Conservation (phyloP, 2,329 filamentous ascomycete genomes). For the Onygenales sp. region DNA sequence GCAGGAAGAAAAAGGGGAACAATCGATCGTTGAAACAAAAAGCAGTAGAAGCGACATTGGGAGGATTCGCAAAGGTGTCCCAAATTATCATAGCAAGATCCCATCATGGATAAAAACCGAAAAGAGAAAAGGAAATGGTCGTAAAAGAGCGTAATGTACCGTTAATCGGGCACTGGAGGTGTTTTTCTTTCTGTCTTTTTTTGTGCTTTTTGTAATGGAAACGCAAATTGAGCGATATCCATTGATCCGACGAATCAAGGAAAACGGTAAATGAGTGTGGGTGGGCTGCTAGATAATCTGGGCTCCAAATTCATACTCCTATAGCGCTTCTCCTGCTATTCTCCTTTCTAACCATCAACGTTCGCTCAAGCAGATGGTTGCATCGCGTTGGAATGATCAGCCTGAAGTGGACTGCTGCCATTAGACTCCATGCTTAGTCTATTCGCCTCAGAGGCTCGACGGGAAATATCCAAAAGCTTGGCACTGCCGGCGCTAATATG, state of each 20-base stretch:
- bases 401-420: constrained; percentile 1
- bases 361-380: background rate
- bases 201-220: background rate
- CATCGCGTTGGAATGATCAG: background rate
- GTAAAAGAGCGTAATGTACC: background rate
- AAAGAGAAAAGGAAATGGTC: constrained; percentile 1
- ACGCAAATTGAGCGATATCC: no score
- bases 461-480: constrained; percentile 59
- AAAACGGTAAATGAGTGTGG: constrained; percentile 22
- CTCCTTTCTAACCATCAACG: background rate
- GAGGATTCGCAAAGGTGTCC: no score
- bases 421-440: constrained; percentile 7
- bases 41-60: no score
- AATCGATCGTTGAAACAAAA: no score
- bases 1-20: background rate
- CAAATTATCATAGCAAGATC: constrained; percentile 1
- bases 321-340: background rate
- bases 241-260: constrained; percentile 8
- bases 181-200: background rate
- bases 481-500: constrained; percentile 72
- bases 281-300: background rate
- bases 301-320: background rate
- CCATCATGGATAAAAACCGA: background rate
- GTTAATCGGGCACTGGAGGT: background rate
- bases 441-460: constrained; percentile 46